A percentile compares a stretch with the other conserved stretches of the same genome.
These are phyloP conservation scores for Candida incommunis DNA, from an alignment of 805 yeast species.

Conservation along the genomic window DNA sequence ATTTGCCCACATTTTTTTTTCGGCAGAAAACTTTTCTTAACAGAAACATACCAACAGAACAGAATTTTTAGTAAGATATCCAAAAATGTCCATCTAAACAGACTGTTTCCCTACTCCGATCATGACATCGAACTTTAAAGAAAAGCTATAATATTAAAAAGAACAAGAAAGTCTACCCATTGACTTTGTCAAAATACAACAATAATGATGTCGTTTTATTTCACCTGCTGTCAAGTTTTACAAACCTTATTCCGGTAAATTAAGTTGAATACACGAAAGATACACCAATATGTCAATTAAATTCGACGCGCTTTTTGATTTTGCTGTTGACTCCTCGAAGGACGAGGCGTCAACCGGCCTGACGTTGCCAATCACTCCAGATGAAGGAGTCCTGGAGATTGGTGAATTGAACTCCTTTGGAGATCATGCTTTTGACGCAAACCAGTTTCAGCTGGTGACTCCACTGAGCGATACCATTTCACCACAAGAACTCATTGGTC, in stretches of 20 bases:
- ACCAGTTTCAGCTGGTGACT: conserved; percentile 6
- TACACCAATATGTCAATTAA: neutral
- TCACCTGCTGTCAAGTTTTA: conserved; percentile 9
- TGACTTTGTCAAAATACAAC: conserved; percentile 5
- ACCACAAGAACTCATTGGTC: conserved; percentile 10
- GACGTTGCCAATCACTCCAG: neutral
- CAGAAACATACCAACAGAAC: conserved; percentile 1
- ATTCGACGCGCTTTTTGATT: neutral
- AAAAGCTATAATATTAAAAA: conserved; percentile 1
- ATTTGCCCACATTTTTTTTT: neutral
- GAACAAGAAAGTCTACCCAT: neutral
- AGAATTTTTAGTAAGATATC: conserved; percentile 2
- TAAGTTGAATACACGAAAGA: neutral
- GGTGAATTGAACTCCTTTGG: neutral
- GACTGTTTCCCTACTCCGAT: neutral
- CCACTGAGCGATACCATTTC: conserved; percentile 10
- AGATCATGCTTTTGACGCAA: conserved; percentile 1
- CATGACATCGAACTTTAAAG: neutral
- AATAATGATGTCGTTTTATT: conserved; percentile 8
- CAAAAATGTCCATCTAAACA: conserved; percentile 4
- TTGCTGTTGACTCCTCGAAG: neutral
- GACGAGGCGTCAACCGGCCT: neutral
- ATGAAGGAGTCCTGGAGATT: neutral
- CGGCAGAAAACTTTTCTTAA: neutral
- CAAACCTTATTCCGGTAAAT: neutral